A percentile compares a stretch with the other conserved stretches of the same genome.
Evolutionary conservation across 805 yeast genomes (phyloP).

Genomic region (Monosporozyma aquatica): DNA sequence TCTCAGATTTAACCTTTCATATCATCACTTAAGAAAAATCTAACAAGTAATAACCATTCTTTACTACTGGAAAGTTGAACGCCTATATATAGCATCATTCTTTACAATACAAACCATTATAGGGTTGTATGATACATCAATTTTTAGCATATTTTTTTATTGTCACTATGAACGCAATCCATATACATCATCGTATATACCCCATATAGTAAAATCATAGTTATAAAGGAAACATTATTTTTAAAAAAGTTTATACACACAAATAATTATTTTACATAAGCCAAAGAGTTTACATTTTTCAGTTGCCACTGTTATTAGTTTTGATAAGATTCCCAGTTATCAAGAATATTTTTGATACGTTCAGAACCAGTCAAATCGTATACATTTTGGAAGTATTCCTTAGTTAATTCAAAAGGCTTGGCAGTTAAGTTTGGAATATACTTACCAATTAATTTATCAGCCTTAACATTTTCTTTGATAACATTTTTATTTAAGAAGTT

Average conservation of each 20-base stretch:
- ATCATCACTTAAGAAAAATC: constrained; percentile 6
- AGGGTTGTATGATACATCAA: too few relatives aligned
- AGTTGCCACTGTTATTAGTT: constrained; percentile 1
- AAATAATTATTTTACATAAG: neutral
- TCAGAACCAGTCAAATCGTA: constrained; percentile 86
- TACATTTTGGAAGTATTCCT: constrained; percentile 95
- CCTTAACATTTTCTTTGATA: constrained; percentile 89
- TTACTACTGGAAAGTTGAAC: too few relatives aligned
- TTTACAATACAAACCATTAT: too few relatives aligned
- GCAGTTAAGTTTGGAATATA: constrained; percentile 99
- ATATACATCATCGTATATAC: neutral
- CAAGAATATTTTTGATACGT: constrained; percentile 80
- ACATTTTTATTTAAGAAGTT: constrained; percentile 94
- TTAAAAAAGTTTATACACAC: constrained; percentile 1
- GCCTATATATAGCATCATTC: too few relatives aligned
- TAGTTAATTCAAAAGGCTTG: constrained; percentile 89
- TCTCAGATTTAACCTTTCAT: constrained; percentile 45
- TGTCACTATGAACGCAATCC: too few relatives aligned
- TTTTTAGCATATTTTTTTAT: too few relatives aligned
- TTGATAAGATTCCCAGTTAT: constrained; percentile 88
- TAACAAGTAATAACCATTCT: too few relatives aligned
- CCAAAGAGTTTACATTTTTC: constrained; percentile 1
- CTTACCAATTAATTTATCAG: constrained; percentile 85
- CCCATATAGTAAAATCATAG: neutral
- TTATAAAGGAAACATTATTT: neutral